Evolutionary conservation across 257 asterid species (phyloP).

Genomic region (Salvia rosmarinus): DNA sequence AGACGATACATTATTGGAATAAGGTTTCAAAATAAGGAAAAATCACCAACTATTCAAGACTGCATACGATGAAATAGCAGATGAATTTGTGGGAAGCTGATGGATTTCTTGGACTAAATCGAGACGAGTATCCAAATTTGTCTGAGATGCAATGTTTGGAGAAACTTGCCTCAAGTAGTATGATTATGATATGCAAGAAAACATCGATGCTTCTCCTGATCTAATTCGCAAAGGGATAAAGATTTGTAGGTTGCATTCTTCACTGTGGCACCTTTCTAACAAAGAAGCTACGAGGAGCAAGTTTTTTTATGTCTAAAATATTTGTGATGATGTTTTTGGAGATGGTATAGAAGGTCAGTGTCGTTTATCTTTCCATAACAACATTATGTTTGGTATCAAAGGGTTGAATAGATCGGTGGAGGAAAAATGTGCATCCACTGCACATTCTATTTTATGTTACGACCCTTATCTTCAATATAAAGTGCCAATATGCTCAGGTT

Average conservation of each 20-base stretch:
- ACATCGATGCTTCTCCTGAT: neutral
- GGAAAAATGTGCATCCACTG: neutral
- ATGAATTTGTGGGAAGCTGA: neutral
- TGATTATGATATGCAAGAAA: neutral
- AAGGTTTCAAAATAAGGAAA: slow-evolving; percentile 3
- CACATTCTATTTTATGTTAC: too few species aligned
- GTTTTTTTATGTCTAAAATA: neutral
- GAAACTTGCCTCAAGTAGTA: neutral
- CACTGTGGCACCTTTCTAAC: neutral
- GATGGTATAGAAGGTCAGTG: neutral
- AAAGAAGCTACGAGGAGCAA: neutral
- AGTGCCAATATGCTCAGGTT: neutral
- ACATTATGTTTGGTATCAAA: neutral
- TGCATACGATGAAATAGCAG: neutral
- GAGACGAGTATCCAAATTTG: neutral
- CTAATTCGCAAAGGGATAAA: neutral
- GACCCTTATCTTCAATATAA: too few species aligned
- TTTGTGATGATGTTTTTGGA: neutral
- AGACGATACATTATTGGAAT: neutral
- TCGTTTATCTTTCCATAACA: neutral
- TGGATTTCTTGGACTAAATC: neutral
- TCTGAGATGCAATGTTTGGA: neutral
- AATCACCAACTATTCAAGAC: neutral
- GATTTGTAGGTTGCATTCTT: neutral
- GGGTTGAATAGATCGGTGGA: neutral